Percentiles rank a stretch among this genome's conserved stretches.
Evolutionary conservation across 78 protist genomes (phyloP).

Genomic region (Pigoraptor vietnamica): DNA sequence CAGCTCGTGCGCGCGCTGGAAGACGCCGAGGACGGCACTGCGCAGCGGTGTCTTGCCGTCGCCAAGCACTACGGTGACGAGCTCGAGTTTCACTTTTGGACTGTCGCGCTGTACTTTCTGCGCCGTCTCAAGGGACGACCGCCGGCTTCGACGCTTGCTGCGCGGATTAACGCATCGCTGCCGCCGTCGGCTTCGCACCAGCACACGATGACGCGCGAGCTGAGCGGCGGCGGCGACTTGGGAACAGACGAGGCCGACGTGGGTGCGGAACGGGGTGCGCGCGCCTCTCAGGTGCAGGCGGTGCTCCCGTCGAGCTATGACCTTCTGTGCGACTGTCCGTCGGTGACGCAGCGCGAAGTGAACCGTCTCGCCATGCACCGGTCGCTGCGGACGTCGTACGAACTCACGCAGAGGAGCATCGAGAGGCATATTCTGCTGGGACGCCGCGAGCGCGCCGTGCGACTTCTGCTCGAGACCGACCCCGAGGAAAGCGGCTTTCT

Average conservation of each 20-base stretch:
- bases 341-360: neutral
- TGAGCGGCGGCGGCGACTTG: too few relatives aligned
- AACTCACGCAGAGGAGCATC: neutral
- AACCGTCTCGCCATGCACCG: neutral
- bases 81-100: neutral
- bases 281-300: neutral
- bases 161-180: neutral
- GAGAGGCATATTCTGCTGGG: neutral
- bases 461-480: neutral
- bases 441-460: neutral
- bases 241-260: neutral
- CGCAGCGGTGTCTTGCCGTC: neutral
- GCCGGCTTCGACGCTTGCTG: neutral
- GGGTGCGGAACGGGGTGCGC: neutral
- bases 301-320: neutral
- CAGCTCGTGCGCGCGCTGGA: neutral
- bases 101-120: neutral
- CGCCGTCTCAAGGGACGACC: neutral
- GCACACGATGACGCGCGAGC: too few relatives aligned
- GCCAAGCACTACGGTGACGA: neutral
- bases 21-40: neutral
- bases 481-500: neutral
- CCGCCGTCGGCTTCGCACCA: neutral
- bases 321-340: neutral
- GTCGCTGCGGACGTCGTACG: neutral